Base-by-base conservation (phyloP, 2,329 filamentous ascomycete genomes). In the Trichophyton equinum region DNA sequence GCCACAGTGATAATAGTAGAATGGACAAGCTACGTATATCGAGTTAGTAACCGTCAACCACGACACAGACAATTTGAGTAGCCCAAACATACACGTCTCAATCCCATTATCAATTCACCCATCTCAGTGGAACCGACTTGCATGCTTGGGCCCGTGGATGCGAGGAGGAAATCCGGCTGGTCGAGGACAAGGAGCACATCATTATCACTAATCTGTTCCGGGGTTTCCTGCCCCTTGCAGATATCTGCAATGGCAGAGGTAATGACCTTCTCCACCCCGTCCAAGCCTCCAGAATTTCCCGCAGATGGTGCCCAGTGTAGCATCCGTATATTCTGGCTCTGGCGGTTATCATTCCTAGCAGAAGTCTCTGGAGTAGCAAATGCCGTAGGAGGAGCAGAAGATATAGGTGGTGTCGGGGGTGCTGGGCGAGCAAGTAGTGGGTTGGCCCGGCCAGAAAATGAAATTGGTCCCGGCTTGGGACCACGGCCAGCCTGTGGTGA, bases 1-100 rank as follows among this genome's bases (percentile, higher is more conserved):
- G 87, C 79, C 27, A 88, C 70, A 0, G 86, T 82, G 47, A 94
- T 67, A 18, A 94, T 73, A 1, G 84, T 82, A 59, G 85, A 78
- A 74, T 90, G 79, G 4, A 85, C 82, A 65, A 79, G 75, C 83
- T 87, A 46, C 59, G 3, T 8, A 49, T 18, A 1, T 8, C n/a
- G 18, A 9, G 30, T 55, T 36, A 55, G 51, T 53, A 53, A 27
- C 18, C 6, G 4, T 20, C 7, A 30, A n/a, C 11, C 30, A 11
- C 15, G 25, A 36, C 15, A 13, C 6, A 55, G n/a, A 11, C 33
- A 33, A 27, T 9, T 7, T 38, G 22, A 58, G 49, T 22, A 38
- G 57, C 18, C 42, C n/a, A 55, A 55, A 76, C 80, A 68, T 74
- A 88, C 86, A 78, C 87, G 81, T 67, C 85, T 78, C 64, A 87